These are phyloP conservation scores for Quercus variabilis DNA, from an alignment of 306 rosid genomes.

Conservation along the genomic window DNA sequence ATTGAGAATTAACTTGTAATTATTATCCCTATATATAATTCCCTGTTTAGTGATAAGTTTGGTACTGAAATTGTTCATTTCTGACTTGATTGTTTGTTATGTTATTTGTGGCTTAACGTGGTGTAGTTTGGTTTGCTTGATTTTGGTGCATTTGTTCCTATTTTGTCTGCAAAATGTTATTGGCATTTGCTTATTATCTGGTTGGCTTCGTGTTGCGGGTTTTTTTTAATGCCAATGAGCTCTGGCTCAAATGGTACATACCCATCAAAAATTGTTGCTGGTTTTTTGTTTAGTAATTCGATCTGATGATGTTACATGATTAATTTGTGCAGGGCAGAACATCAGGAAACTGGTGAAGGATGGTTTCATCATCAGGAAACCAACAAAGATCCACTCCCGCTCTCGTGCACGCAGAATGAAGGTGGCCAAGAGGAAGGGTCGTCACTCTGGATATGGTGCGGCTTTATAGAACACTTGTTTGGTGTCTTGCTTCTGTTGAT, in stretches of 20 bases:
- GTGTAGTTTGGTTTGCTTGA: not conserved
- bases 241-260: too few relatives aligned
- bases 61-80: not conserved
- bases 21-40: too few relatives aligned
- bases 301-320: not conserved
- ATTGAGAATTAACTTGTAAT: too few relatives aligned
- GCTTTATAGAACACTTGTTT: not conserved
- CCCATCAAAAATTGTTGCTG: too few relatives aligned
- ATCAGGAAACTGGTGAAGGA: conserved; percentile 60
- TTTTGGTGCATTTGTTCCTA: not conserved
- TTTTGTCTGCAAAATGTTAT: not conserved
- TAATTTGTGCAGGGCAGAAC: conserved; percentile 45
- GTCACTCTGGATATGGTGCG: conserved; percentile 58
- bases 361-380: conserved; percentile 61
- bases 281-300: not conserved
- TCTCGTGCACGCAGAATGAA: conserved; percentile 65
- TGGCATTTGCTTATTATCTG: not conserved
- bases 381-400: conserved; percentile 63
- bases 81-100: not conserved
- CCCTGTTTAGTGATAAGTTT: not conserved
- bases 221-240: too few relatives aligned
- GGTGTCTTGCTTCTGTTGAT: not conserved
- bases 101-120: not conserved
- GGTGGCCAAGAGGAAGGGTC: conserved; percentile 63
- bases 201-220: not conserved